Evolutionary conservation across 2,329 filamentous ascomycete genomes (phyloP).

Genomic region (Didymella lethalis): DNA sequence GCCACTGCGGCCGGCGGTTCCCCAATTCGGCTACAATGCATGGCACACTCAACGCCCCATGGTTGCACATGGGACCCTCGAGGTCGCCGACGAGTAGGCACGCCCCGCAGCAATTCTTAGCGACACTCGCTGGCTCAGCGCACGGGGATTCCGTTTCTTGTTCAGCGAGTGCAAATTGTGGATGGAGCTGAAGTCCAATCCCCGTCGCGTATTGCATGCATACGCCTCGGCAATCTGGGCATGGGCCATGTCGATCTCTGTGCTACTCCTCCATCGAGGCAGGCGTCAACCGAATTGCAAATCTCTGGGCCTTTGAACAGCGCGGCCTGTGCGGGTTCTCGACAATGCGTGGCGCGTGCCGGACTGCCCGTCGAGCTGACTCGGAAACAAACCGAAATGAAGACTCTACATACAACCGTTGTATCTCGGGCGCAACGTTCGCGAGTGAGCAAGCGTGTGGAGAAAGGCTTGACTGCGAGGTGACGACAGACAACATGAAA

Average conservation of each 20-base stretch:
- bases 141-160: background rate
- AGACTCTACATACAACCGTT: constrained; percentile 16
- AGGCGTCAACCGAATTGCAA: constrained; percentile 21
- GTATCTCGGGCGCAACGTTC: constrained; percentile 10
- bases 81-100: constrained; percentile 28
- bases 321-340: background rate
- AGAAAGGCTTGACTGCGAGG: constrained; percentile 7
- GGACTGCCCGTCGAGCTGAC: constrained; percentile 4
- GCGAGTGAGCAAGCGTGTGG: constrained; percentile 1
- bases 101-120: constrained; percentile 14
- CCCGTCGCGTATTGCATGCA: constrained; percentile 13
- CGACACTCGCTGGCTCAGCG: constrained; percentile 6
- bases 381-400: constrained; percentile 10
- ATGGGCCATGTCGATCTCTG: constrained; percentile 32
- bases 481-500: constrained; percentile 1
- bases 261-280: constrained; percentile 17
- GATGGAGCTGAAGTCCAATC: constrained; percentile 17
- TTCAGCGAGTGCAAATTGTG: constrained; percentile 3
- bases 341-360: constrained; percentile 10
- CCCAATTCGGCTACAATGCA: constrained; percentile 23
- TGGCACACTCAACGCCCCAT: constrained; percentile 20
- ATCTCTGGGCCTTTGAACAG: constrained; percentile 20
- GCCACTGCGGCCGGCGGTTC: constrained; percentile 12
- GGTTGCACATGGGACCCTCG: constrained; percentile 32
- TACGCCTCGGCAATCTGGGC: constrained; percentile 34